Percentiles rank a stretch among this genome's conserved stretches.
Evolutionary conservation across 176 grass and related monocot species (phyloP).

Genomic region (Bolboschoenus planiculmis): DNA sequence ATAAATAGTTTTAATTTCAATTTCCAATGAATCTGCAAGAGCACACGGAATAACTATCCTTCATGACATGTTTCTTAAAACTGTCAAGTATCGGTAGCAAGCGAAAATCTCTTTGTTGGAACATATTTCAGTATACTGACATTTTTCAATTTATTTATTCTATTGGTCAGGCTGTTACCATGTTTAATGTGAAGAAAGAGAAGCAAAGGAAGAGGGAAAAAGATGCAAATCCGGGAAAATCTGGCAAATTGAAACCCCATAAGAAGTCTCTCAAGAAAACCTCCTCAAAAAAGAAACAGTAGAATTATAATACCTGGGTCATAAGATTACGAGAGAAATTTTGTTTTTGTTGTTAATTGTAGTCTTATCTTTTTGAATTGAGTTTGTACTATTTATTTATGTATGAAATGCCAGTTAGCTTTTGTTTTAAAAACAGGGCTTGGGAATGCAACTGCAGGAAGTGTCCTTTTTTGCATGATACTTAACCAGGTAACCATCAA

Average conservation of each 20-base stretch:
- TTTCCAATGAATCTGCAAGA: background rate
- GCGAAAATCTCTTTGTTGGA: background rate
- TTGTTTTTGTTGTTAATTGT: background rate
- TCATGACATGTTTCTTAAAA: background rate
- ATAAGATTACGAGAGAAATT: background rate
- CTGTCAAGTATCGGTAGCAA: background rate
- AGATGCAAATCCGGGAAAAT: slow-evolving; percentile 18
- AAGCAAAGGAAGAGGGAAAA: slow-evolving; percentile 58
- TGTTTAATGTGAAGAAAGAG: slow-evolving; percentile 83
- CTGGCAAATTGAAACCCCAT: slow-evolving; percentile 47
- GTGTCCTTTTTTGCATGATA: background rate
- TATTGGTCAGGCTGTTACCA: slow-evolving; percentile 57
- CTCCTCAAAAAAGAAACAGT: slow-evolving; percentile 51
- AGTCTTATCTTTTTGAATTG: background rate
- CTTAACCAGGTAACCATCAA: background rate
- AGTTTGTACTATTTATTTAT: slow-evolving; percentile 17
- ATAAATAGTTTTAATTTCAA: background rate
- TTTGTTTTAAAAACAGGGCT: background rate
- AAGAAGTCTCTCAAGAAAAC: slow-evolving; percentile 61
- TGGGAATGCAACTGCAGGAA: background rate
- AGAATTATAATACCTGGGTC: background rate
- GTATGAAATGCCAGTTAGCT: background rate
- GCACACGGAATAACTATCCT: background rate
- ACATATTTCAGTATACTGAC: slow-evolving; percentile 12
- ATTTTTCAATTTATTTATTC: background rate